Base-by-base conservation (phyloP, 225 moss, liverwort and hornwort genomes). In the Polytrichum formosum region DNA sequence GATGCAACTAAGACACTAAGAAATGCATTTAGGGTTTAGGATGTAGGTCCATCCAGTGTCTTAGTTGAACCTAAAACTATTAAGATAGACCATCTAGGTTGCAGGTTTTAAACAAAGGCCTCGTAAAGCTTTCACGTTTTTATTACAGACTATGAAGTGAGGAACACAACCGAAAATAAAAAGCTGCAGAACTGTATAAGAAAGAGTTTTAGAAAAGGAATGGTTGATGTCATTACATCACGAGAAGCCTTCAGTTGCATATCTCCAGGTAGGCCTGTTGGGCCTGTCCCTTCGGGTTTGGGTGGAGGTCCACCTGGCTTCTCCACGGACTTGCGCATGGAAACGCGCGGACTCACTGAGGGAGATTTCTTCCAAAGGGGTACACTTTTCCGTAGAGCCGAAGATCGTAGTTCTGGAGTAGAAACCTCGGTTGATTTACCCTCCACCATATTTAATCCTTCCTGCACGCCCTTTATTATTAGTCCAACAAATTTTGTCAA, bases 211-310 rank as follows among this genome's bases (percentile, higher is more conserved):
- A 35, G 9, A 35, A 9, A 35, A 35, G 9, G 2, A 35, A 35
- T 13, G 46, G 46, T 16, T 16, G 13, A 5, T 7, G 54, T 61
- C 81, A 82, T 79, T 91, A 94, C 95, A 86, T 95, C 95, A 72
- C 95, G 95, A 75, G 95, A 95, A 67, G 95, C 92, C 74, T 90
- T 95, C 28, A 95, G 85, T 73, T 95, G 95, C 46, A 89, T n/a
- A 73, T 92, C 84, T 83, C 83, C 86, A 74, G 83, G 27, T 61
- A 83, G 65, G 35, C 80, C 78, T 75, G 78, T 68, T 66, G 72
- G 76, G 59, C 70, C 80, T 76, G 78, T 69, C 64, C 77, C 78
- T 23, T 83, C 82, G 64, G 80, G 26, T 76, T 80, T 82, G 64
- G 68, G 78, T 67, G 69, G 59, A 71, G 72, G 79, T 66, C 73